phyloP scores from a whole-genome alignment of 257 asterid genomes.

The Solanum habrochaites region DNA sequence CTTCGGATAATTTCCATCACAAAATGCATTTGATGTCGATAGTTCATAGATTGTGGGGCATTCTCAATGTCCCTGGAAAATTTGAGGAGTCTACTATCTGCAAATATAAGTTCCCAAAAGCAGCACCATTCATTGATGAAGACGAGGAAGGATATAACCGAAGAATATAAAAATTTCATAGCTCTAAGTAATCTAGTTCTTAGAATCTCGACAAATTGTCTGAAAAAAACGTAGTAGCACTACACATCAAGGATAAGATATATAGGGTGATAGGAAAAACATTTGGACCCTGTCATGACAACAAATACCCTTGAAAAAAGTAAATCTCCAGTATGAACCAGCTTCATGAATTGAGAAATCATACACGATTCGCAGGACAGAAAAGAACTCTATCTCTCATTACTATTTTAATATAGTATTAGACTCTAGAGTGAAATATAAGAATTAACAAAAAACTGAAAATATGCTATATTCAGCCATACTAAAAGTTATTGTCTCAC shows the following conservation, averaged over 20 bases:
- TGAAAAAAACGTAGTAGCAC: neutral
- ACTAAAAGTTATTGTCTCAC: too few species aligned
- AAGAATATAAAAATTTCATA: constrained; percentile 40
- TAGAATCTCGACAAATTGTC: constrained; percentile 37
- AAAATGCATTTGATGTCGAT: constrained; percentile 16
- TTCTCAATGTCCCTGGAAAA: constrained; percentile 11
- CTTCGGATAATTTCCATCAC: constrained; percentile 53
- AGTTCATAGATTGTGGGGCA: constrained; percentile 6
- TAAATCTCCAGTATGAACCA: neutral
- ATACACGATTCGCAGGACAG: neutral
- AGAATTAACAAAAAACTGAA: neutral
- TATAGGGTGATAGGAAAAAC: neutral
- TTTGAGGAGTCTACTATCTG: constrained; percentile 38
- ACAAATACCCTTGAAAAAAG: neutral
- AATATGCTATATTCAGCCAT: neutral
- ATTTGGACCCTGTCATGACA: neutral
- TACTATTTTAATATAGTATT: neutral
- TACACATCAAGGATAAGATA: neutral
- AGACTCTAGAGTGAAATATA: neutral
- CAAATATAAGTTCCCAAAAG: constrained; percentile 63
- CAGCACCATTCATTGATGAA: constrained; percentile 41
- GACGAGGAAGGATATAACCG: constrained; percentile 63
- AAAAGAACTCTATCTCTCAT: neutral
- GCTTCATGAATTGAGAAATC: neutral
- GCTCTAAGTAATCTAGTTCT: constrained; percentile 43